Evolutionary conservation across 2,329 filamentous ascomycete genomes (phyloP), one percentile per base, ranked within the genome.

Genomic region (Lanzia echinophila): DNA sequence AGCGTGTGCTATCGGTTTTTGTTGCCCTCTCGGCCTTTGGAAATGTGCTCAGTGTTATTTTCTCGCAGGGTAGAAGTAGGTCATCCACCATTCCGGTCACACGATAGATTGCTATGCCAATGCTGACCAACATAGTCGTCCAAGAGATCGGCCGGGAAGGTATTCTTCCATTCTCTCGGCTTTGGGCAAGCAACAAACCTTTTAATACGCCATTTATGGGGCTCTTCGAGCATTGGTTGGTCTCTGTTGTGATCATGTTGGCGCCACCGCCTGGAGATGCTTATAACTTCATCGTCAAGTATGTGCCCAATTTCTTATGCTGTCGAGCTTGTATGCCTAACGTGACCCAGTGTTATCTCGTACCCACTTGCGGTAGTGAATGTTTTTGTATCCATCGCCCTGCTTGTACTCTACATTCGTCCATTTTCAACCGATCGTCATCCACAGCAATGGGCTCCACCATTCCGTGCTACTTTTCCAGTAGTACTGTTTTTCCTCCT

Each of bases 1-100:
- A 83, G 68, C 73, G 78, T 19, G 81, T 78, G 4, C 71, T 84
- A 15, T 82, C 76, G 22, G 83, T 84, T 51, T 84, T 87, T 57
- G 82, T 87, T 20, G 83, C 83, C 0, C 72, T 87, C 1, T 86
- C 83, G 0, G 83, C 83, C 3, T 82, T 85, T 59, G 84, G 83
- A 28, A 87, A 86, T 60, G 80, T 87, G 13, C 72, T 87, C 45
- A 79, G 75, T 54, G 82, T 86, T 57, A 86, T 86, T 58, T 87
- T 87, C 69, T 83, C 83, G 0, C 82, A 86, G 67, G 82, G 82
- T 6, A 77, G 83, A 50, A 71, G 63, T 65, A 59, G 53, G 60
- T 51, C 4, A 10, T 20, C 11, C 11, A 22, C 8, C 12, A 19
- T 13, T 24, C 34, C 2, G 17, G n/a, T 12, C 6, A 2, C 24